Base-by-base conservation (phyloP, 805 yeast genomes). In the Hyphopichia homilentoma region DNA sequence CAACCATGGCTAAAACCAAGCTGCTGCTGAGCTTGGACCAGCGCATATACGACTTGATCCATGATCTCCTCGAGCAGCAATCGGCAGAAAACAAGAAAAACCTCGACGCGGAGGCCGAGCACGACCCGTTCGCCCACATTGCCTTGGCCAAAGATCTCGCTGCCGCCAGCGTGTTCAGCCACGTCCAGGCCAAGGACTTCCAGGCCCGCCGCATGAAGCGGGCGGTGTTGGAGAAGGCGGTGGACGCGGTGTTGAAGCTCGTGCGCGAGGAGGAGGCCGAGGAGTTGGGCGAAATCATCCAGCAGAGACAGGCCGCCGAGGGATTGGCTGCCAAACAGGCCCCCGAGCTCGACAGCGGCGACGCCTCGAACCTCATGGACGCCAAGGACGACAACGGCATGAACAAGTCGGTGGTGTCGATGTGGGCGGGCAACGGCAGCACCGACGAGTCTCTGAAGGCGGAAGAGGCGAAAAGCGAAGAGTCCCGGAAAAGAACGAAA, bases 391-490 rank as follows among this genome's bases (percentile, higher is more conserved):
- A 68, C 3, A 89, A 89, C 46, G 62, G 73, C 3, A 71, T 87
- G 61, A 90, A 90, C 54, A 85, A 81, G 48, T 75, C 82, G 14
- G 82, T 89, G 2, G 84, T 84, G 0, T 69, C 77, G 13, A 54
- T 78, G 29, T 89, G 97, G 96, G 70, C 63, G 21, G 33, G 34
- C 9, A 31, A 30, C 2, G 29, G 26, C 1, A 29, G 25, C 4
- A 42, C 40, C 6, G 22, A 28, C 9, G 33, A 30, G 7, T 40
- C 27, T 5, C 25, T 32, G 15, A 34, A 30, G 33, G 38, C 22
- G 5, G 11, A 24, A 3, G 29, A 21, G 7, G 37, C 14, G 3
- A 43, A 43, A 17, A 40, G 30, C 6, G 66, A 61, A 34, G 56
- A 58, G 40, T 40, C 68, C 2, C 74, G 73, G 49, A 79, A 80